Evolutionary conservation across 2,329 filamentous ascomycete species (phyloP).

Genomic region (Colletotrichum trifolii): DNA sequence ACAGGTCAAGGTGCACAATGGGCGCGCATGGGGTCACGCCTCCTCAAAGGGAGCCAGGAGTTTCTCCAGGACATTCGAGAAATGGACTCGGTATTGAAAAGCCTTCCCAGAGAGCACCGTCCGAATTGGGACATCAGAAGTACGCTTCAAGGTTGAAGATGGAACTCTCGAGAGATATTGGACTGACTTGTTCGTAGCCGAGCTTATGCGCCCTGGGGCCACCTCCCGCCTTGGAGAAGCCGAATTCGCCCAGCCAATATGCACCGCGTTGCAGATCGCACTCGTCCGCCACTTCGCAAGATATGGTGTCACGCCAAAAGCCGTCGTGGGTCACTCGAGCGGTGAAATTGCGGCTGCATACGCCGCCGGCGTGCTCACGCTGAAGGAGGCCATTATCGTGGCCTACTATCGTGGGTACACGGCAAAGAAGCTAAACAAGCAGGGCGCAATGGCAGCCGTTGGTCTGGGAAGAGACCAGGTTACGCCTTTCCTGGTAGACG

Average conservation of each 20-base stretch:
- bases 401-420: constrained; percentile 49
- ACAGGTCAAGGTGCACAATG: constrained; percentile 60
- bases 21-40: constrained; percentile 51
- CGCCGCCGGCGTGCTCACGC: constrained; percentile 43
- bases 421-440: constrained; percentile 37
- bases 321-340: constrained; percentile 51
- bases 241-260: constrained; percentile 58
- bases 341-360: constrained; percentile 56
- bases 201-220: constrained; percentile 18
- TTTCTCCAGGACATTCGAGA: constrained; percentile 30
- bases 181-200: not conserved
- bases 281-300: constrained; percentile 49
- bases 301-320: constrained; percentile 43
- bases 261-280: constrained; percentile 64
- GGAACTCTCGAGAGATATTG: not conserved
- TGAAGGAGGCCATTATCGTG: constrained; percentile 45
- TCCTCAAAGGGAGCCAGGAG: constrained; percentile 36
- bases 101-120: constrained; percentile 40
- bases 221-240: constrained; percentile 37
- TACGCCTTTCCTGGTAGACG: not conserved
- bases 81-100: constrained; percentile 34
- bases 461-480: constrained; percentile 40
- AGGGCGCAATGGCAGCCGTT: constrained; percentile 48
- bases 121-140: constrained; percentile 40
- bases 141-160: not conserved